Conservation (phyloP, 1,284 basidiomycete genomes). For the Microbotryum violaceum region DNA sequence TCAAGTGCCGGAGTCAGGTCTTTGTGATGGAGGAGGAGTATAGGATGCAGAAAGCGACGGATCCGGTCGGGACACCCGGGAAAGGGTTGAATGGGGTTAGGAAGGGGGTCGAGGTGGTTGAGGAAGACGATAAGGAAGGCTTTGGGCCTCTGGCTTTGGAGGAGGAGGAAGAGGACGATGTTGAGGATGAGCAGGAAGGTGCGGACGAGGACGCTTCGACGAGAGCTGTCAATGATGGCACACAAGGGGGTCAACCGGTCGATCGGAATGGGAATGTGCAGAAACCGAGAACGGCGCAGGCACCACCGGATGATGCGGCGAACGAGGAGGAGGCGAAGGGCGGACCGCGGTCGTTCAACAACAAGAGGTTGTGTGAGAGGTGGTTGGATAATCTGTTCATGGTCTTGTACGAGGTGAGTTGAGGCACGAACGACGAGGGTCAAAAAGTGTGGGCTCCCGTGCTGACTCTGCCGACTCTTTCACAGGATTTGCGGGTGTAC, state of each 20-base stretch:
- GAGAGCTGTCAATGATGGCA: constrained; percentile 43
- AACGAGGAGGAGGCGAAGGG: constrained; percentile 25
- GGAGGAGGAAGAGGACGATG: constrained; percentile 43
- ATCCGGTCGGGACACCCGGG: constrained; percentile 42
- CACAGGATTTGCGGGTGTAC: constrained; percentile 90
- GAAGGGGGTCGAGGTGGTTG: constrained; percentile 39
- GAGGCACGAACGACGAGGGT: no score
- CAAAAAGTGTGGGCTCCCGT: background rate
- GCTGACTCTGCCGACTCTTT: no score
- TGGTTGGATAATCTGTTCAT: constrained; percentile 99
- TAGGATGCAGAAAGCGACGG: constrained; percentile 50
- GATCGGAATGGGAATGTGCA: constrained; percentile 39
- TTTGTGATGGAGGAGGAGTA: constrained; percentile 99
- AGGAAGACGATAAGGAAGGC: constrained; percentile 41
- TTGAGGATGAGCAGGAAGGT: constrained; percentile 52
- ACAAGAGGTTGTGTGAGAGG: constrained; percentile 91
- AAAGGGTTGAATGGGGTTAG: constrained; percentile 55
- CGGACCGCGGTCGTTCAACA: constrained; percentile 71
- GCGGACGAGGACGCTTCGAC: constrained; percentile 70
- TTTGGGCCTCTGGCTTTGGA: constrained; percentile 47
- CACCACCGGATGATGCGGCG: constrained; percentile 24
- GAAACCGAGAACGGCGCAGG: constrained; percentile 39
- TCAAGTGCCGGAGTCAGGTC: constrained; percentile 84
- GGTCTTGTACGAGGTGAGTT: constrained; percentile 84
- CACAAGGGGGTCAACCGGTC: constrained; percentile 9